These are phyloP conservation scores for Lactifluus pinguis DNA, from an alignment of 768 basidiomycete genomes.

Conservation along the genomic window DNA sequence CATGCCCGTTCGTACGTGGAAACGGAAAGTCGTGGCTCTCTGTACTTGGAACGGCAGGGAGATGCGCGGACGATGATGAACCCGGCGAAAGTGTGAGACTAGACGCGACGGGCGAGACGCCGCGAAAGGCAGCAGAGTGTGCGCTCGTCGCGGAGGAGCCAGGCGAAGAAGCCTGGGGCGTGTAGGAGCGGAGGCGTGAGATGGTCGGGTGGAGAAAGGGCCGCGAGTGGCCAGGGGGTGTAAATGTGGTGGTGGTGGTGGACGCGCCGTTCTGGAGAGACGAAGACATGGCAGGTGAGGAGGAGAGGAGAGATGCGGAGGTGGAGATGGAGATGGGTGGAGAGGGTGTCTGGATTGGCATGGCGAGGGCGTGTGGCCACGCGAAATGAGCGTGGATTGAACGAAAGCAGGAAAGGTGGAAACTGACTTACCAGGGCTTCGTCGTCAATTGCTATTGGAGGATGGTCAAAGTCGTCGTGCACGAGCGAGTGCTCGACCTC, in stretches of 20 bases:
- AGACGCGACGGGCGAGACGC: constrained; percentile 39
- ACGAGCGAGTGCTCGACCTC: constrained; percentile 41
- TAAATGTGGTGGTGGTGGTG: background rate
- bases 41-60: constrained; percentile 21
- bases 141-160: constrained; percentile 35
- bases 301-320: constrained; percentile 25
- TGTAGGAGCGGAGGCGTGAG: constrained; percentile 69
- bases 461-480: constrained; percentile 27
- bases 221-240: constrained; percentile 32
- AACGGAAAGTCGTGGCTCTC: constrained; percentile 21
- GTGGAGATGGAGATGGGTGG: constrained; percentile 27
- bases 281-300: constrained; percentile 34
- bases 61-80: constrained; percentile 50
- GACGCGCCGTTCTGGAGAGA: constrained; percentile 23
- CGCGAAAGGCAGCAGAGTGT: constrained; percentile 35
- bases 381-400: constrained; percentile 23
- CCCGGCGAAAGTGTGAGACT: constrained; percentile 53
- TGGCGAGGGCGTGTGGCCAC: constrained; percentile 22
- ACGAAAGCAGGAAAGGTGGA: constrained; percentile 5
- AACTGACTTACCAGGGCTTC: constrained; percentile 27
- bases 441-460: constrained; percentile 2
- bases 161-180: constrained; percentile 37
- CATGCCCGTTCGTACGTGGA: constrained; percentile 18
- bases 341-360: constrained; percentile 21
- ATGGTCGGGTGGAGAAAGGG: constrained; percentile 67